A percentile compares a stretch with the other conserved stretches of the same genome.
Evolutionary conservation across 352 stramenopile genomes (phyloP).

Genomic region (Pythium angustatum): DNA sequence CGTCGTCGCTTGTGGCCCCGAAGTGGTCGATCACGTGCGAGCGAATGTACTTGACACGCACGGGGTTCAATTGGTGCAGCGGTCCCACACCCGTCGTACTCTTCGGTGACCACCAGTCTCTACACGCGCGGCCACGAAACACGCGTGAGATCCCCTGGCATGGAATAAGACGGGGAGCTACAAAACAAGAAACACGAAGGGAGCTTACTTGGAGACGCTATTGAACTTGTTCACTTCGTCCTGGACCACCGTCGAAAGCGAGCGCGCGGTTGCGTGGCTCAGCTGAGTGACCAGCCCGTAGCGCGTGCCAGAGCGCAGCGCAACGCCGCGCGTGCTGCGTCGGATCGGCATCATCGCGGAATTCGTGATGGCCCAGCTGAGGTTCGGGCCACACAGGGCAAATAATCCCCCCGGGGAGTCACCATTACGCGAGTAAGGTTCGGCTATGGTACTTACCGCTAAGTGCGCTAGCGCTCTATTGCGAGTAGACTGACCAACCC

Average conservation of each 20-base stretch:
- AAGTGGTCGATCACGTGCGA: constrained; percentile 70
- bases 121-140: constrained; percentile 27
- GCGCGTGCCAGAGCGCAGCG: neutral
- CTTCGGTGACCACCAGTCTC: constrained; percentile 80
- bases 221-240: constrained; percentile 87
- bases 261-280: neutral
- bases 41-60: constrained; percentile 86
- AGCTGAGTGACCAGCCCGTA: neutral
- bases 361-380: too few relatives aligned
- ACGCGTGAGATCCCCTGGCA: neutral
- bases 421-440: too few relatives aligned
- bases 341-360: neutral
- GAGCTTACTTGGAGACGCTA: constrained; percentile 58
- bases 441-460: too few relatives aligned
- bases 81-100: constrained; percentile 74
- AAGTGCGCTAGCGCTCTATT: too few relatives aligned
- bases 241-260: constrained; percentile 66
- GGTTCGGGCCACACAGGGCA: too few relatives aligned
- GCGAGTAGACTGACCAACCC: constrained; percentile 1
- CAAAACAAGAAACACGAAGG: neutral
- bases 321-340: neutral
- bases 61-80: constrained; percentile 82
- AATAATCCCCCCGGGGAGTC: constrained; percentile 1
- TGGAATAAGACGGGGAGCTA: neutral
- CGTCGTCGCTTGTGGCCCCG: constrained; percentile 40